A percentile compares a stretch with the other conserved stretches of the same genome.
phyloP scores from a whole-genome alignment of 441 rosid genomes.

The Arabidopsis lyrata region DNA sequence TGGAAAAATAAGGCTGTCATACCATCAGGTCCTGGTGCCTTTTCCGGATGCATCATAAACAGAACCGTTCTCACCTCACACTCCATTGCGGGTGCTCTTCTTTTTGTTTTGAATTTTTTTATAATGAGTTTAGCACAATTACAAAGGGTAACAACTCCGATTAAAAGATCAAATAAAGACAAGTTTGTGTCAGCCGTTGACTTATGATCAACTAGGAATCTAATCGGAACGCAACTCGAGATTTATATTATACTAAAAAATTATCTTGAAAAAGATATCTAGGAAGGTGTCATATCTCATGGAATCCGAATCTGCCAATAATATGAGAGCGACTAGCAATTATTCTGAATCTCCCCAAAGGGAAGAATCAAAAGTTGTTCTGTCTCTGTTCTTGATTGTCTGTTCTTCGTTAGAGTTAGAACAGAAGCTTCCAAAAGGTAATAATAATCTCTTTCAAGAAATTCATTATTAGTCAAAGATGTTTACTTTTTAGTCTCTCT shows the following conservation, averaged over 20 bases:
- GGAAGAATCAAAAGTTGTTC: neutral
- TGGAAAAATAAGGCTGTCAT: too few species aligned
- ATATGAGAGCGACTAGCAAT: conserved; percentile 6
- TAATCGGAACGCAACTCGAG: conserved; percentile 7
- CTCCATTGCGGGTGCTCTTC: too few species aligned
- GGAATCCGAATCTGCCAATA: conserved; percentile 5
- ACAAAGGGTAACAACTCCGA: too few species aligned
- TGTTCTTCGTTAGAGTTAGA: neutral
- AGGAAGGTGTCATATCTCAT: neutral
- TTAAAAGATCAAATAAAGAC: neutral
- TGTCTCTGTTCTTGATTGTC: neutral
- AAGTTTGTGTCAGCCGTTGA: conserved; percentile 20
- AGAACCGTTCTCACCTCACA: too few species aligned
- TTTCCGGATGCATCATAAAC: too few species aligned
- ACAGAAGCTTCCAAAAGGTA: conserved; percentile 19
- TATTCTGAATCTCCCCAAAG: conserved; percentile 14
- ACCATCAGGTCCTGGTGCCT: too few species aligned
- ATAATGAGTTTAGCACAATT: too few species aligned
- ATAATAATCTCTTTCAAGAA: conserved; percentile 14
- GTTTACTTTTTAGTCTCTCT: conserved; percentile 11
- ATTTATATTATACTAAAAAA: neutral
- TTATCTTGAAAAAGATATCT: neutral
- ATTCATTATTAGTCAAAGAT: conserved; percentile 1
- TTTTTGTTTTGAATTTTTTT: too few species aligned
- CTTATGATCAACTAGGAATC: neutral